Evolutionary conservation across 2,329 filamentous ascomycete species (phyloP).

Genomic region (Acrodontium crateriforme): DNA sequence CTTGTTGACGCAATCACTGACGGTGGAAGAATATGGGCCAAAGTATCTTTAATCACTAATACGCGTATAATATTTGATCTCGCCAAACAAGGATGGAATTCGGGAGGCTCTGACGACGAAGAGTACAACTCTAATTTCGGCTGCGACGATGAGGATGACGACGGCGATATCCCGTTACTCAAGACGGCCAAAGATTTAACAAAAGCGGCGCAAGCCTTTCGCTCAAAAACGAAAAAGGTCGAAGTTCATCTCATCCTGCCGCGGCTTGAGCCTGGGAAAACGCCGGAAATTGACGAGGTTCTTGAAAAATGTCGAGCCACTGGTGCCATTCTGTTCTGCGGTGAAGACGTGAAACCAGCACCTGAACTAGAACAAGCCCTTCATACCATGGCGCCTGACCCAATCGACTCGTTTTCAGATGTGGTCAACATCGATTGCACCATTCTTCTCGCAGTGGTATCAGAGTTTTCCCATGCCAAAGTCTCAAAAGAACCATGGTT

Average conservation of each 20-base stretch:
- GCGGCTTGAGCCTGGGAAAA: slow-evolving; percentile 38
- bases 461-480: slow-evolving; percentile 53
- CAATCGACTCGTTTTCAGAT: slow-evolving; percentile 24
- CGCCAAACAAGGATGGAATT: slow-evolving; percentile 53
- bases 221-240: slow-evolving; percentile 47
- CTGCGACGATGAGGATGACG: slow-evolving; percentile 38
- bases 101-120: slow-evolving; percentile 33
- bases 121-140: too few relatives aligned
- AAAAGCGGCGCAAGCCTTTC: slow-evolving; percentile 41
- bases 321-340: slow-evolving; percentile 26
- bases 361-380: slow-evolving; percentile 15
- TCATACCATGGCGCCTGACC: slow-evolving; percentile 24
- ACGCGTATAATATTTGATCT: slow-evolving; percentile 52
- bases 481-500: slow-evolving; percentile 36
- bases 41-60: slow-evolving; percentile 52
- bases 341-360: slow-evolving; percentile 13
- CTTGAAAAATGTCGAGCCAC: slow-evolving; percentile 41
- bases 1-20: slow-evolving; percentile 52
- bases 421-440: slow-evolving; percentile 52
- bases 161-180: slow-evolving; percentile 42
- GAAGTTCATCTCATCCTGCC: slow-evolving; percentile 47
- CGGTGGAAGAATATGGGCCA: slow-evolving; percentile 52
- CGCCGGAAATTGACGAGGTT: slow-evolving; percentile 42
- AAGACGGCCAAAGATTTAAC: slow-evolving; percentile 46
- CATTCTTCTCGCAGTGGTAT: slow-evolving; percentile 57